Evolutionary conservation across 768 basidiomycete species (phyloP), one percentile per base, ranked within the genome.

Genomic region (Suillus weaverae): DNA sequence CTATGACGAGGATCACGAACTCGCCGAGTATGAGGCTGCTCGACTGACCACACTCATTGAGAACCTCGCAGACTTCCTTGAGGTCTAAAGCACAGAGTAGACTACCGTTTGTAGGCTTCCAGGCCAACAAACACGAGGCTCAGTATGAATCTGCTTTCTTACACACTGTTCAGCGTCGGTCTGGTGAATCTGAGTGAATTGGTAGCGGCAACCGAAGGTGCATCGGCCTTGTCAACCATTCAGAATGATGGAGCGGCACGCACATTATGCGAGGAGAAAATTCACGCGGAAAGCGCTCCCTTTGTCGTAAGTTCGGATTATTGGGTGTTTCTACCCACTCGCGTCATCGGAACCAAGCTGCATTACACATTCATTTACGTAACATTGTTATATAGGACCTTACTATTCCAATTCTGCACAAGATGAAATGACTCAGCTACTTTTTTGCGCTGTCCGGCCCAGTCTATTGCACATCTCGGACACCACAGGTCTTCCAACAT

Each of bases 1-100:
- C 30, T 81, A 87, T 44, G 91, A 94, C 61, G 80, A 85, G 70
- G 87, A 92, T 70, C 75, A 76, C 14, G 86, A 85, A 0, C 73
- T 88, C 67, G 89, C 88, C 2, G 71, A 84, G 65, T 74, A 84
- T 67, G 92, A 95, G 73, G 83, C 84, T 13, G 73, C 75, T 13
- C 83, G 90, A 57, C 77, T 94, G 67, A 76, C 79, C 30, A 72
- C 70, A 7, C 79, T 89, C 62, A 74, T 94, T n/a, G 78, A 83
- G 61, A 78, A 79, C 60, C 81, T 91, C 61, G 80, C 86, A 26
- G 70, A 80, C 30, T 30, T 66, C 22, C 70, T 69, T n/a, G 50
- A 70, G 13, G 43, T 46, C 11, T 64, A 48, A 35, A 44, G 13
- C 11, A 20, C 32, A 20, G 7, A 38, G 14, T 60, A 41, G 41